Percentiles rank a stretch among this genome's conserved stretches.
Conservation (phyloP, 208 protist genomes). For the Wallacemonas rigidus region DNA sequence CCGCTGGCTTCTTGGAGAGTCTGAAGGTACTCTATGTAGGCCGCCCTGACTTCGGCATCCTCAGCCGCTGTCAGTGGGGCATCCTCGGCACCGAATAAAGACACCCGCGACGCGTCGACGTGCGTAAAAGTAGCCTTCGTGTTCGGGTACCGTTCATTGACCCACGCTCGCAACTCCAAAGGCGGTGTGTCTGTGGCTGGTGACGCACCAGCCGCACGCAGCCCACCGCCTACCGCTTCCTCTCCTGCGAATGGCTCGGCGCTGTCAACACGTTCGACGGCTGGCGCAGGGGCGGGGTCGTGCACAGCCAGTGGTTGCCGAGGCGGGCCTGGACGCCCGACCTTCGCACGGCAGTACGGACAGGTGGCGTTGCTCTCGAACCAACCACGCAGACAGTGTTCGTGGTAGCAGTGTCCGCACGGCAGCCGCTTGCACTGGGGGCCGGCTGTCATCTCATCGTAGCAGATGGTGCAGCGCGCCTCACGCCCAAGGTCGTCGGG, state of each 20-base stretch:
- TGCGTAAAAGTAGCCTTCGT: not conserved
- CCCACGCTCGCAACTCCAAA: not conserved
- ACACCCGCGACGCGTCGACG: not conserved
- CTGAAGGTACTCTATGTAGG: slow-evolving; percentile 34
- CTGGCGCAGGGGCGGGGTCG: not conserved
- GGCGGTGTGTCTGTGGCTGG: not conserved
- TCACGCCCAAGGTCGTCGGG: slow-evolving; percentile 62
- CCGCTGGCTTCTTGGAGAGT: not conserved
- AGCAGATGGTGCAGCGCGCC: slow-evolving; percentile 80
- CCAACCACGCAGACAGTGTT: slow-evolving; percentile 72
- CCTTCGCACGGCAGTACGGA: slow-evolving; percentile 80
- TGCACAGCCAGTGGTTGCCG: slow-evolving; percentile 11
- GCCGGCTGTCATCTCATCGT: slow-evolving; percentile 72
- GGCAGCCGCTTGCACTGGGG: slow-evolving; percentile 60
- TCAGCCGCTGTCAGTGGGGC: not conserved
- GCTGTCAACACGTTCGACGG: too few species aligned
- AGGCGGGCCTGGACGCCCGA: slow-evolving; percentile 14
- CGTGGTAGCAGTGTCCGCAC: slow-evolving; percentile 88
- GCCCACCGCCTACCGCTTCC: slow-evolving; percentile 3
- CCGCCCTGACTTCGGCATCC: slow-evolving; percentile 29
- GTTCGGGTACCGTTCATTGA: not conserved
- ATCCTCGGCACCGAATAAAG: not conserved
- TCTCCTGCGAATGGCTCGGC: too few species aligned
- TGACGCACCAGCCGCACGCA: not conserved
- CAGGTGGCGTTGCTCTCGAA: slow-evolving; percentile 79